Evolutionary conservation across 495 filamentous ascomycete genomes (phyloP), one percentile per base, ranked within the genome.

Genomic region (Thozetella sp.): DNA sequence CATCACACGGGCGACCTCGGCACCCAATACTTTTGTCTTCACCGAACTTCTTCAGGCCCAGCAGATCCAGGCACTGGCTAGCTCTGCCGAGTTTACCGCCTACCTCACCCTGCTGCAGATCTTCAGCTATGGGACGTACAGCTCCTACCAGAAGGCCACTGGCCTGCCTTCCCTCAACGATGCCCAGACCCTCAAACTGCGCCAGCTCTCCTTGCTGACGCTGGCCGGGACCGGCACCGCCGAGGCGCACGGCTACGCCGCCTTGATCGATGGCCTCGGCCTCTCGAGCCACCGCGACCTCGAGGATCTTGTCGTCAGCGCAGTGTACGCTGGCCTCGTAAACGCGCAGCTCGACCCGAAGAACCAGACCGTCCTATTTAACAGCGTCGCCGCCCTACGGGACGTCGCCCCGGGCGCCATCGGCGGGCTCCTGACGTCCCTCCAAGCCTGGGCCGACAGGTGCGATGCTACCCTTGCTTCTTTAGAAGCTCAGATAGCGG

Each of bases 41-140:
- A 86, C 91, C 53, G 95, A 98, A 80, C 88, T 99, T 0, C 87
- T 99, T 10, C 83, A 91, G 63, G 86, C 86, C 1, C 89, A 90
- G 1, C 89, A 93, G 63, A 86, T 98, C 63, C 91, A 96, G 70
- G 78, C 86, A 2, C 85, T 99, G 20, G 74, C 82, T 25, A 69
- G 72, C 19, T 79, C 79, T 6, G 57, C 69, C 30, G 78, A 80
- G 45, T 69, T 78, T 23, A 61, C 63, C 1, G 58, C 66, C 43
- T 86, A 91, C 73, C 80, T 93, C 22, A 85, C 81, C 6, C 83
- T 97, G 2, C 88, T 98, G 45, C 83, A 95, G 76, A 91, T 97
- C 58, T 99, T 97, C 78, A 88, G 92, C 53, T 93, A 93, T 83
- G 96, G 95, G 54, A 97, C 92, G 65, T 97, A 90, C 82, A 72